Evolutionary conservation across 2,329 filamentous ascomycete genomes (phyloP), one percentile per base, ranked within the genome.

Genomic region (Alternaria burnsii): DNA sequence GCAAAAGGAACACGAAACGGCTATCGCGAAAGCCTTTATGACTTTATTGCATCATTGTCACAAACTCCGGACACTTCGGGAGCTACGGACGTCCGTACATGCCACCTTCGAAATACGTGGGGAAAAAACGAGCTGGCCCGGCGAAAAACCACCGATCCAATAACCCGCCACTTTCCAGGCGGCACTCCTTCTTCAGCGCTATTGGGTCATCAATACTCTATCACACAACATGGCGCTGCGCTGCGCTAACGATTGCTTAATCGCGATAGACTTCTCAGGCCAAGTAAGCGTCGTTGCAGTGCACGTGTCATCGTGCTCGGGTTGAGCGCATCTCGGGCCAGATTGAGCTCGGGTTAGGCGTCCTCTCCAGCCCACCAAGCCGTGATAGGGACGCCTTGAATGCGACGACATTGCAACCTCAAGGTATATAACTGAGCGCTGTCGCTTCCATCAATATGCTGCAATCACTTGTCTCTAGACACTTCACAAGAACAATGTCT

Each of bases 401-500:
- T n/a, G 28, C 28, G 12, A 48, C 10, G 36, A 5, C 40, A n/a
- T 14, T 8, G 40, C 24, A 20, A 26, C 16, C 16, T 32, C 4
- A 36, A 34, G 9, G n/a, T 41, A 57, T 42, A 47, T 47, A 46
- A 56, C 4, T 20, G 20, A 36, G 14, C 3, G 14, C 8, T 10
- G 16, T 22, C 34, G 14, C 50, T 3, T 36, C 14, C 32, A 36
- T 36, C 32, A 16, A 14, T 36, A 32, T 30, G 34, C 3, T 8
- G n/a, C 16, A 34, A 12, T 4, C 11, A 20, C 30, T 18, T 8
- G 4, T 34, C 24, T 20, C 28, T 32, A 52, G 20, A 34, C n/a
- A 28, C 10, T 36, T 43, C 14, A 59, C 44, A 22, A 22, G 26
- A 18, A 55, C 36, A 24, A 62, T 62, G 59, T 43, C 51, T 36